phyloP scores from a whole-genome alignment of 2,329 filamentous ascomycete species.

The Apiospora marii region DNA sequence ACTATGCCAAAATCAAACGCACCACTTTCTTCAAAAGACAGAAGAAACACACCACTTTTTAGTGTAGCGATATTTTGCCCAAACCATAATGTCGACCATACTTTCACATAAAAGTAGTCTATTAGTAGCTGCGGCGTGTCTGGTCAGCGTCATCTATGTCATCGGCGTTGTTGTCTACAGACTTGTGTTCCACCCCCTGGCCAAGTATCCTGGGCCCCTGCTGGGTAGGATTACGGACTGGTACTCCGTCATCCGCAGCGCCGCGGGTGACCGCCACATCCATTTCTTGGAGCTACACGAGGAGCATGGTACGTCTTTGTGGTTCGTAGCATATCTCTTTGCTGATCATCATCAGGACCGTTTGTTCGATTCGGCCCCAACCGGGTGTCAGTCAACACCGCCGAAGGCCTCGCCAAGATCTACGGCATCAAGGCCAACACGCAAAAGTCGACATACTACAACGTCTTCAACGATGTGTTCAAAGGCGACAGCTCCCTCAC shows the following conservation, averaged over 20 bases:
- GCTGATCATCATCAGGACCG: constrained; percentile 48
- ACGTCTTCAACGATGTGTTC: constrained; percentile 67
- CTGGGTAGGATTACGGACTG: constrained; percentile 31
- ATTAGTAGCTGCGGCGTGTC: not conserved
- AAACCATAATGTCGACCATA: not conserved
- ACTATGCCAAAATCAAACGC: too few relatives aligned
- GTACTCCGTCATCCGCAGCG: constrained; percentile 31
- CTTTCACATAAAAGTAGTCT: not conserved
- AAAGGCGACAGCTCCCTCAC: constrained; percentile 77
- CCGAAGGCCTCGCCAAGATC: constrained; percentile 70
- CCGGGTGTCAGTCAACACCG: constrained; percentile 78
- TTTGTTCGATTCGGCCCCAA: constrained; percentile 82
- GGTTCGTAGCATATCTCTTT: not conserved
- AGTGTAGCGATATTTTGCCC: not conserved
- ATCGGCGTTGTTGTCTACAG: not conserved
- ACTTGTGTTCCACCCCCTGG: constrained; percentile 19
- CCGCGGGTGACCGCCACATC: not conserved
- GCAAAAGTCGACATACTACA: constrained; percentile 75
- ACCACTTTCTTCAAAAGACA: too few relatives aligned
- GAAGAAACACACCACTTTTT: not conserved
- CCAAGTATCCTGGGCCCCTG: constrained; percentile 26
- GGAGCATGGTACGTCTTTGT: not conserved
- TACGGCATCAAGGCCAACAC: constrained; percentile 70
- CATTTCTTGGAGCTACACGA: not conserved
- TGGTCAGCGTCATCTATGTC: not conserved